Percentiles rank a stretch among this genome's conserved stretches.
phyloP scores from a whole-genome alignment of 1,139 yeast genomes.

The Suhomyces bolitotheri region DNA sequence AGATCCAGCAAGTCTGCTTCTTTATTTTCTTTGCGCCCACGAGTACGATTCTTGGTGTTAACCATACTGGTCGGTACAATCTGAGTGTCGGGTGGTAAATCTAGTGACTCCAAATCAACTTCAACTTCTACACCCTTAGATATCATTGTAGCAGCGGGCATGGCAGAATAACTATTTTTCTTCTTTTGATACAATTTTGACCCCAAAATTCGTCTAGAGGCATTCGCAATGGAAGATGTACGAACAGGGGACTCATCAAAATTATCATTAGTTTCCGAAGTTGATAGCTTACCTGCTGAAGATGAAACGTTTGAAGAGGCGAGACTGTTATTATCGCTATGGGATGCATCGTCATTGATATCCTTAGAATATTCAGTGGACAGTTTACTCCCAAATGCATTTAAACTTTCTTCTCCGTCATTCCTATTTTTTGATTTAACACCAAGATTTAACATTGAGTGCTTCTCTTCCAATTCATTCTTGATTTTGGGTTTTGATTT shows the following conservation, averaged over 20 bases:
- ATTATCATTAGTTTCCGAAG: neutral
- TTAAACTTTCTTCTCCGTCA: constrained; percentile 3
- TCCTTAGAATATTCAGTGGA: neutral
- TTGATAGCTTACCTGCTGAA: neutral
- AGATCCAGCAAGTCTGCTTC: constrained; percentile 47
- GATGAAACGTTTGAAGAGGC: constrained; percentile 16
- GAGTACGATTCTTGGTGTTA: constrained; percentile 37
- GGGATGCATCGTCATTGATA: constrained; percentile 14
- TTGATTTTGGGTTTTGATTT: constrained; percentile 25
- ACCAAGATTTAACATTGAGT: constrained; percentile 9
- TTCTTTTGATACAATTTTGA: constrained; percentile 36
- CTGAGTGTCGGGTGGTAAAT: constrained; percentile 44
- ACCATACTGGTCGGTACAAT: constrained; percentile 37
- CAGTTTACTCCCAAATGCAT: neutral
- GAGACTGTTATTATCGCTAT: constrained; percentile 14
- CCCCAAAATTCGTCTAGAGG: constrained; percentile 44
- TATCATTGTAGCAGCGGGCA: constrained; percentile 27
- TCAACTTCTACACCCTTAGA: constrained; percentile 42
- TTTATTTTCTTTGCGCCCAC: constrained; percentile 50
- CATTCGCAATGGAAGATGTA: constrained; percentile 31
- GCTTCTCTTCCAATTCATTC: constrained; percentile 12
- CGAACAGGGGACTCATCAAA: neutral
- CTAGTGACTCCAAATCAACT: constrained; percentile 42
- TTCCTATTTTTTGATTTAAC: constrained; percentile 6
- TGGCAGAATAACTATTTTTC: constrained; percentile 14